Base-by-base conservation (phyloP, 352 stramenopile genomes). In the Pythium volutum region DNA sequence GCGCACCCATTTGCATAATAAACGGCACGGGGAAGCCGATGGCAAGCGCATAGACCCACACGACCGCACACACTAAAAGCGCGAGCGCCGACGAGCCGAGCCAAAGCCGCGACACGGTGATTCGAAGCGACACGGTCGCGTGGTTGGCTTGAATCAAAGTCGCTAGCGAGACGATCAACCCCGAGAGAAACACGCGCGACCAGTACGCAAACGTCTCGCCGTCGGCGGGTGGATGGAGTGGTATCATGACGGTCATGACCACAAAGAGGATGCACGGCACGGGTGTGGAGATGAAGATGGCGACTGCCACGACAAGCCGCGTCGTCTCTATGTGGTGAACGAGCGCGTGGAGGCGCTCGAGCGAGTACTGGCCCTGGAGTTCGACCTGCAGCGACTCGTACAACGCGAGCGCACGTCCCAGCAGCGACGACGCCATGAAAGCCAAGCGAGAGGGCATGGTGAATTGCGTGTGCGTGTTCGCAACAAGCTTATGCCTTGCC, bases 1-100 rank as follows among this genome's bases (percentile, higher is more conserved):
- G 29, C 7, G 65, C 60, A 0, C 52, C 47, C 20, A 75, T 38
- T 3, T 74, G 57, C 2, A 76, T 63, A 3, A 18, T 7, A 16
- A 65, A 65, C 14, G 58, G 58, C 12, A 45, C 20, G 1, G 58
- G 58, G 31, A 59, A 65, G 26, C 38, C 58, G 26, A 59, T 58
- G 9, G 47, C 18, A 10, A 38, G 4, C 26, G n/a, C 18, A 20
- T 41, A 36, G 1, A 43, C 8, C 14, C 51, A n/a, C 8, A 16
- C 5, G 0, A 52, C 7, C 25, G 50, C 16, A 5, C 3, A 20
- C 16, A 33, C 20, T 3, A 4, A 1, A 20, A 27, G 4, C 0
- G 33, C n/a, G 18, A 59, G 23, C 12, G 18, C 4, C 2, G 49
- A 0, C 12, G 56, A 31, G 9, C 23, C 6, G 2, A 55, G 14